phyloP scores from a whole-genome alignment of 768 basidiomycete genomes.

The Hirschioporus abietinus region DNA sequence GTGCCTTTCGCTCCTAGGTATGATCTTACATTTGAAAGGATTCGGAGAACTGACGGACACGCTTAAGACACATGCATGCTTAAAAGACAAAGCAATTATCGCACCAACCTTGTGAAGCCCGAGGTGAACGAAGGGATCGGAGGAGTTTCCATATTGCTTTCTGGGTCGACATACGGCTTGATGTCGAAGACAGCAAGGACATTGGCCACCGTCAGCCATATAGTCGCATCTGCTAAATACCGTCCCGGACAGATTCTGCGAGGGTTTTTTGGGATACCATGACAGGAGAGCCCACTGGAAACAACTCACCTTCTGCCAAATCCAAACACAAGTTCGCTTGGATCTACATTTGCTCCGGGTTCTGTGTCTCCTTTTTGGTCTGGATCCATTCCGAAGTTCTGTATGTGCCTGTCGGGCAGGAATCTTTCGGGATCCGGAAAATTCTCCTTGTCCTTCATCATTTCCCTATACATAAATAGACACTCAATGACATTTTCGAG shows the following conservation, averaged over 20 bases:
- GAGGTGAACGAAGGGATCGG: not conserved
- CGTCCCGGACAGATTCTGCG: constrained; percentile 14
- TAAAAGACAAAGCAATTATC: not conserved
- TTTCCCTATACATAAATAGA: not conserved
- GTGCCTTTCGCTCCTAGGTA: not conserved
- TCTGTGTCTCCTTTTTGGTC: not conserved
- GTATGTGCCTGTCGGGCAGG: not conserved
- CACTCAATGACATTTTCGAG: not conserved
- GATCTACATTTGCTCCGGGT: not conserved
- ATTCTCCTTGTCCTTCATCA: not conserved
- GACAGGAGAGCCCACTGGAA: not conserved
- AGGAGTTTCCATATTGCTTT: constrained; percentile 7
- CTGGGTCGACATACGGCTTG: constrained; percentile 9
- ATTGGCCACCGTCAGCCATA: constrained; percentile 11
- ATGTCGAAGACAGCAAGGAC: constrained; percentile 14
- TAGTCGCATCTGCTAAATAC: constrained; percentile 11
- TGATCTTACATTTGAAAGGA: not conserved
- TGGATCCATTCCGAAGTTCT: not conserved
- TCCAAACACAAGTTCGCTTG: not conserved
- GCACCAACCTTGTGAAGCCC: not conserved
- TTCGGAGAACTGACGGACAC: not conserved
- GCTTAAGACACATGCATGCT: not conserved
- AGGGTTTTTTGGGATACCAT: not conserved
- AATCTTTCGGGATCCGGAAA: not conserved
- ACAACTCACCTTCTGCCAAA: constrained; percentile 3